Conservation (phyloP, 106 monocot genomes). For the Platanthera guangdongensis region DNA sequence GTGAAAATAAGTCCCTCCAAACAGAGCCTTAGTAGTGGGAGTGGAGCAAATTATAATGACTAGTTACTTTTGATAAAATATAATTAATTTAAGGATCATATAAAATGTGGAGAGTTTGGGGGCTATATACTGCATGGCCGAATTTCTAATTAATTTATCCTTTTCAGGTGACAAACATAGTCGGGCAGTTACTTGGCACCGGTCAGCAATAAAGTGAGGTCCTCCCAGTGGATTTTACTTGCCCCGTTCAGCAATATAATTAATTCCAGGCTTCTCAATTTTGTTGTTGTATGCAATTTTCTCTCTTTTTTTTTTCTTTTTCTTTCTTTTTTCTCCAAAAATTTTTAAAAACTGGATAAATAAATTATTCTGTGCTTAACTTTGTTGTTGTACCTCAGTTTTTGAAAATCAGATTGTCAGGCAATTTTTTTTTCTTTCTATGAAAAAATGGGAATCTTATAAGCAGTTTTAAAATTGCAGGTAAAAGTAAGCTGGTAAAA, state of each 20-base stretch:
- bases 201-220: constrained; percentile 46
- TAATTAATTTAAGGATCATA: no score
- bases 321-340: neutral
- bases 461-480: no score
- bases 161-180: constrained; percentile 65
- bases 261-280: constrained; percentile 9
- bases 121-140: no score
- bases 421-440: neutral
- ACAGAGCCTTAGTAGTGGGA: no score
- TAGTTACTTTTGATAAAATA: no score
- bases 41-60: no score
- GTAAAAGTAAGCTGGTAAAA: no score
- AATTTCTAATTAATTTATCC: neutral
- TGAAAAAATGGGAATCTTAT: no score
- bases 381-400: neutral
- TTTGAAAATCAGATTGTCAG: neutral
- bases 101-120: no score
- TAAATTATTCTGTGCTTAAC: neutral
- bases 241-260: constrained; percentile 50
- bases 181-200: constrained; percentile 73
- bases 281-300: neutral
- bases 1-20: no score
- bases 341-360: neutral
- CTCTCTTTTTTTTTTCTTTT: neutral
- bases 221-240: constrained; percentile 19